These are phyloP conservation scores for Odontarrhena argentea DNA, from an alignment of 345 rosid genomes.

Conservation along the genomic window DNA sequence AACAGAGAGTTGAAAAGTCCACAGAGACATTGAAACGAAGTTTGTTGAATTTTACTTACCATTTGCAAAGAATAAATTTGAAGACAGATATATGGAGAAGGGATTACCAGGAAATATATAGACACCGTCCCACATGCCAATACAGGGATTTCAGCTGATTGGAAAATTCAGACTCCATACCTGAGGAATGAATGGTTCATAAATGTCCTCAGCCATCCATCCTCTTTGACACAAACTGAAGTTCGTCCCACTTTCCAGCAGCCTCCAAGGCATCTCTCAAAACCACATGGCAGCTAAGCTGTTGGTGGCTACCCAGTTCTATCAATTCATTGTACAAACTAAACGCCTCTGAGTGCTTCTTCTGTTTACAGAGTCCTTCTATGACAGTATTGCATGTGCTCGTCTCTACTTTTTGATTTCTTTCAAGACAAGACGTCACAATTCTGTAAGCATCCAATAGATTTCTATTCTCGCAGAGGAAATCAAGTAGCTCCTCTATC, in stretches of 20 bases:
- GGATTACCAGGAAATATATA: conserved; percentile 24
- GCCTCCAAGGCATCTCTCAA: conserved; percentile 57
- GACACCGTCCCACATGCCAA: not conserved
- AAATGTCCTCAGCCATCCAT: conserved; percentile 35
- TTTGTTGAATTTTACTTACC: conserved; percentile 1
- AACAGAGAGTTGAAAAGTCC: conserved; percentile 19
- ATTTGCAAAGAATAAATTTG: not conserved
- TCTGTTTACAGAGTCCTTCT: conserved; percentile 62
- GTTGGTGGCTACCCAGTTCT: conserved; percentile 56
- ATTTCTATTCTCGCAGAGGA: conserved; percentile 53
- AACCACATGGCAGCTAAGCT: conserved; percentile 56
- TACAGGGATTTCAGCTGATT: not conserved
- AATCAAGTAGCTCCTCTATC: conserved; percentile 55
- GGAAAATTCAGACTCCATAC: conserved; percentile 1
- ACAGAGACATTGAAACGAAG: conserved; percentile 23
- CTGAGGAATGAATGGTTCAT: not conserved
- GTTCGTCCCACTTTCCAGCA: conserved; percentile 56
- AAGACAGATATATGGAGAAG: conserved; percentile 4
- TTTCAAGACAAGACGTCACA: conserved; percentile 61
- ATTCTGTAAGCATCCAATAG: conserved; percentile 55
- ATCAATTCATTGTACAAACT: conserved; percentile 62
- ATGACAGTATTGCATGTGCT: conserved; percentile 51
- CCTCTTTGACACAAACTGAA: conserved; percentile 64
- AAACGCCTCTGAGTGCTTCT: conserved; percentile 66
- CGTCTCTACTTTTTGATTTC: conserved; percentile 48